These are phyloP conservation scores for Solidago caesia DNA, from an alignment of 129 eudicot species.

Conservation along the genomic window DNA sequence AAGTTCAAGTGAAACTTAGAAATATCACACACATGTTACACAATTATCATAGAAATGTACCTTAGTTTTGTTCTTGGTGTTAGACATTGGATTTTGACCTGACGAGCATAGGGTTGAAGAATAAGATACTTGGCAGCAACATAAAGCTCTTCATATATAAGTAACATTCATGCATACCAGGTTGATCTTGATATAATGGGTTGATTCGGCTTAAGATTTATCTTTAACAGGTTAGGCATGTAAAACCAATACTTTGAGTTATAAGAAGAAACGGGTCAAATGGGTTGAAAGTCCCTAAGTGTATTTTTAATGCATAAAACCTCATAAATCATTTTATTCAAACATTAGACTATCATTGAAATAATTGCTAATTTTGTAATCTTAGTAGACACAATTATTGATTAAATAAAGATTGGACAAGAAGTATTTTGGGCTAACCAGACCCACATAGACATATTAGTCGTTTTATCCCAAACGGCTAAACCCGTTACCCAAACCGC, in stretches of 20 bases:
- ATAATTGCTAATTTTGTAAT: not conserved
- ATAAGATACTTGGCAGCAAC: not conserved
- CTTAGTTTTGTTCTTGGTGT: constrained; percentile 58
- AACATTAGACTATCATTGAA: not conserved
- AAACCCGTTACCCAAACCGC: not conserved
- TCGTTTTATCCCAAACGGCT: not conserved
- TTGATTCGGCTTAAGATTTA: not conserved
- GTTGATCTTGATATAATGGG: not conserved
- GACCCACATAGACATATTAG: not conserved
- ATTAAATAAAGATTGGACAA: too few relatives aligned
- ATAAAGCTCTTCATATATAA: not conserved
- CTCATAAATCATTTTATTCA: not conserved
- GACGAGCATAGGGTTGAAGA: constrained; percentile 16
- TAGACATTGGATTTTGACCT: constrained; percentile 77
- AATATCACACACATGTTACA: constrained; percentile 3
- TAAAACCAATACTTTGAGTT: not conserved
- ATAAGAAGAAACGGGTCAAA: not conserved
- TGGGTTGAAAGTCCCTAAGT: not conserved
- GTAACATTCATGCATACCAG: constrained; percentile 10
- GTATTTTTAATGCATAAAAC: not conserved
- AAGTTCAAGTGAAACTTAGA: constrained; percentile 20
- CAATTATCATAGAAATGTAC: constrained; percentile 31
- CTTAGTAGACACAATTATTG: not conserved
- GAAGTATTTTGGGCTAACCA: not conserved
- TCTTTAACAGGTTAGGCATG: not conserved